phyloP scores from a whole-genome alignment of 257 asterid species.

The Knoxia roxburghii region DNA sequence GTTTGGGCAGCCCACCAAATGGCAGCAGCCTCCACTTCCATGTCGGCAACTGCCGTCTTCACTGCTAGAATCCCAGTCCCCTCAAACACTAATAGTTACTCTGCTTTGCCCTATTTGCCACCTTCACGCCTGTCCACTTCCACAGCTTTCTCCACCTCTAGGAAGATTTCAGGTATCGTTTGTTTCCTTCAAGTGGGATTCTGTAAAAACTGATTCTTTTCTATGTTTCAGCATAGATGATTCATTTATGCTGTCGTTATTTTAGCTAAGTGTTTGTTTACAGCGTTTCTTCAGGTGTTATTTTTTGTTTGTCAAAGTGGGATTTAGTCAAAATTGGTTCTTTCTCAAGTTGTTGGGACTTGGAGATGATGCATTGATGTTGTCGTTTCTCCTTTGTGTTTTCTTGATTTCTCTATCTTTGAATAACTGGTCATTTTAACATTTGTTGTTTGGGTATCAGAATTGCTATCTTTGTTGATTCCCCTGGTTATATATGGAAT shows the following conservation, averaged over 20 bases:
- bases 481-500: background rate
- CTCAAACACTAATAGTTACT: slow-evolving; percentile 32
- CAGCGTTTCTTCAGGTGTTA: too few relatives aligned
- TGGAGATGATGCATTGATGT: background rate
- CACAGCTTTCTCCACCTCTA: slow-evolving; percentile 30
- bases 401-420: too few relatives aligned
- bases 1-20: slow-evolving; percentile 20
- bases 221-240: background rate
- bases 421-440: background rate
- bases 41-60: slow-evolving; percentile 85
- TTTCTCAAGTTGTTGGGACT: background rate
- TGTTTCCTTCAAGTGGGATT: slow-evolving; percentile 1
- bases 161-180: slow-evolving; percentile 47
- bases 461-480: background rate
- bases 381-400: background rate
- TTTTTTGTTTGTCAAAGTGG: too few relatives aligned
- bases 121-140: slow-evolving; percentile 35
- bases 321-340: too few relatives aligned
- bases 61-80: slow-evolving; percentile 44
- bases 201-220: slow-evolving; percentile 1
- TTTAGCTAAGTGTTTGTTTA: too few relatives aligned
- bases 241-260: background rate
- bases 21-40: slow-evolving; percentile 89
- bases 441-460: too few relatives aligned
- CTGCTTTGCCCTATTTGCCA: slow-evolving; percentile 53